Conservation (phyloP, 2,329 filamentous ascomycete species). For the Calcarisporium arbuscula region DNA sequence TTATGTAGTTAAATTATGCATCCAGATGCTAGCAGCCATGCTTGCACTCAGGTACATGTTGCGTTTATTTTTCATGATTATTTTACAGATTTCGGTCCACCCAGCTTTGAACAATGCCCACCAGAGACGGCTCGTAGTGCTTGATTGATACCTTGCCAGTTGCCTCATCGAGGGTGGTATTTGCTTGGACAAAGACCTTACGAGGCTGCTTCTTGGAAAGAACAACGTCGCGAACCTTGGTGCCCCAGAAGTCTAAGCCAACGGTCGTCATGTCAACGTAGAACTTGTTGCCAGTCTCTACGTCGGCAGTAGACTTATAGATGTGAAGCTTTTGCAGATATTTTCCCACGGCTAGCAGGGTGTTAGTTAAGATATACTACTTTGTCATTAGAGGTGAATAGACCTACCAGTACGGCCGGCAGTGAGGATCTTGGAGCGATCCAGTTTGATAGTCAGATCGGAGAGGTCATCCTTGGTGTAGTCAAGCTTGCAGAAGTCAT, state of each 20-base stretch:
- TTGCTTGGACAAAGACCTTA: constrained; percentile 91
- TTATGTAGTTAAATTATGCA: too few species aligned
- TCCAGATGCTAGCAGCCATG: too few species aligned
- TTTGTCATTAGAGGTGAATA: not conserved
- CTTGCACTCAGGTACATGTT: too few species aligned
- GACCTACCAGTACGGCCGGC: constrained; percentile 62
- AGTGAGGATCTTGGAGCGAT: constrained; percentile 79
- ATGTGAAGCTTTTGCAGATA: constrained; percentile 90
- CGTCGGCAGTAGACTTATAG: constrained; percentile 85
- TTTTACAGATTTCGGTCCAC: constrained; percentile 51
- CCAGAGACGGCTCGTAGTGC: constrained; percentile 77
- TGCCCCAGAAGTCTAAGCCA: constrained; percentile 75
- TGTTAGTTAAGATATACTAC: constrained; percentile 15
- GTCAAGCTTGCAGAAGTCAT: constrained; percentile 78
- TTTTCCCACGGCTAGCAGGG: constrained; percentile 60
- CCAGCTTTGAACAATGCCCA: constrained; percentile 81
- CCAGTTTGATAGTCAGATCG: constrained; percentile 74
- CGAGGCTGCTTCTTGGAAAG: constrained; percentile 73
- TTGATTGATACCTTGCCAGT: constrained; percentile 68
- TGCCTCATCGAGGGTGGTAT: constrained; percentile 66
- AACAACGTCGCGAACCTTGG: constrained; percentile 69
- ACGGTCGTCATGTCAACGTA: constrained; percentile 82
- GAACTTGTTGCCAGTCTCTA: constrained; percentile 68
- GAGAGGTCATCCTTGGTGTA: constrained; percentile 68
- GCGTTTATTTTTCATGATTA: constrained; percentile 5